Conservation (phyloP, 2,329 filamentous ascomycete genomes). For the Fusarium napiforme region DNA sequence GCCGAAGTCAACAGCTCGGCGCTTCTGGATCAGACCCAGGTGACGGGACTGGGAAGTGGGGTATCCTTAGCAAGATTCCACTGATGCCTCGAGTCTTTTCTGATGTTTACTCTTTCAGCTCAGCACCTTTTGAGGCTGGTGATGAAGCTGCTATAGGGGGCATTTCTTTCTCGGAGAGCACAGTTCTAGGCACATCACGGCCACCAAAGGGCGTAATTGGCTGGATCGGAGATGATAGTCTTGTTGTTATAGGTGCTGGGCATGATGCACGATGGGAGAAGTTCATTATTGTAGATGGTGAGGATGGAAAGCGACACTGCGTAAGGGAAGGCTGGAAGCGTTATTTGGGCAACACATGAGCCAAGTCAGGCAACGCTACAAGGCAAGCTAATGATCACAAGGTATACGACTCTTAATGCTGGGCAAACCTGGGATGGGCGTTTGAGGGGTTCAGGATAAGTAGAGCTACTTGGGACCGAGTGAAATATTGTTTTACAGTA, state of each 20-base stretch:
- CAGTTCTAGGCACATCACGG: constrained; percentile 62
- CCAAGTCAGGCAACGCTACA: not conserved
- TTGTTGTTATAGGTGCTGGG: constrained; percentile 83
- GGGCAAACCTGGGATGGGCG: constrained; percentile 38
- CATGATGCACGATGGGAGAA: constrained; percentile 88
- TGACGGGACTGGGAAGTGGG: constrained; percentile 79
- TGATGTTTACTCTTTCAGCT: constrained; percentile 88
- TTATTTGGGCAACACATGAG: constrained; percentile 66
- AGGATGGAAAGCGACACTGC: constrained; percentile 74
- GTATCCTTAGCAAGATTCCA: constrained; percentile 83
- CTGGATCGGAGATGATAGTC: constrained; percentile 79
- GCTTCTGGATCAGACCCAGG: constrained; percentile 53
- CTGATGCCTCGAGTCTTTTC: constrained; percentile 88
- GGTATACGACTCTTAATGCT: constrained; percentile 17
- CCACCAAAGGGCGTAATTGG: constrained; percentile 86
- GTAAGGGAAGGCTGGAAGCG: constrained; percentile 84
- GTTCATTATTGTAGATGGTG: constrained; percentile 76
- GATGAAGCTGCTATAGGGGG: constrained; percentile 70
- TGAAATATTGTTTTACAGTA: constrained; percentile 35
- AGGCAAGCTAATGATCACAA: constrained; percentile 7
- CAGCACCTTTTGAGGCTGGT: constrained; percentile 82
- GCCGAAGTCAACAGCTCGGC: constrained; percentile 47
- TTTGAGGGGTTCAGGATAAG: constrained; percentile 34
- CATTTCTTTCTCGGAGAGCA: constrained; percentile 56
- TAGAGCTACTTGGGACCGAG: constrained; percentile 17